Base-by-base conservation (phyloP, 1,139 yeast species). In the Pichia terricola region DNA sequence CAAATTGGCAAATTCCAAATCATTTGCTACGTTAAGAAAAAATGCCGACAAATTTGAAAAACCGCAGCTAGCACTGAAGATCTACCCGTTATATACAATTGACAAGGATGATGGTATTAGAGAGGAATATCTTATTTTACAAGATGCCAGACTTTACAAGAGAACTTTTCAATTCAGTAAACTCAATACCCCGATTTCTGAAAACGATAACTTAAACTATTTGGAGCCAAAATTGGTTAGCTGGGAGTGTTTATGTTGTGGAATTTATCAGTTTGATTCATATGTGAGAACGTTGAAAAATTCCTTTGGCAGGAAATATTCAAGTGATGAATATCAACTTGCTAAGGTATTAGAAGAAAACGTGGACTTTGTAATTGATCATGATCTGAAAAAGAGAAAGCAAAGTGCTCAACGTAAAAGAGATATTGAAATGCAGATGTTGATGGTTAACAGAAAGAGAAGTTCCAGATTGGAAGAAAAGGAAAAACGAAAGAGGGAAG, bases 391-490 rank as follows among this genome's bases (percentile, higher is more conserved):
- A 45, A 73, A 73, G 53, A 61, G 81, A 44, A 69, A 66, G 50
- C 65, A 66, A 41, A 62, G 75, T 28, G 58, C 68, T 30, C 68
- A 68, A 43, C 65, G 76, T 49, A 66, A 66, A 51, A 72, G 70
- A 53, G 80, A 75, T 49, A 63, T 72, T 37, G 79, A 75, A 54
- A 65, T 76, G 65, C 72, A 72, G 36, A 65, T 68, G 31, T 58
- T 76, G 42, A 61, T 76, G 59, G 79, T 79, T 2, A 75, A 78
- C 25, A 61, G 79, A 45, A 74, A 74, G 52, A 63, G 73, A 47
- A 72, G 77, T 4, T 68, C 74, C 3, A 61, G 79, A 53, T 56
- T 74, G 36, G 76, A 73, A 55, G 79, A 76, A n/a, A 74, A 70
- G 52, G 79, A 75, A 50, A 64, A 63, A 49, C 70, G 67, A 44